phyloP scores from a whole-genome alignment of 345 rosid species.

The Clarkia xantiana region DNA sequence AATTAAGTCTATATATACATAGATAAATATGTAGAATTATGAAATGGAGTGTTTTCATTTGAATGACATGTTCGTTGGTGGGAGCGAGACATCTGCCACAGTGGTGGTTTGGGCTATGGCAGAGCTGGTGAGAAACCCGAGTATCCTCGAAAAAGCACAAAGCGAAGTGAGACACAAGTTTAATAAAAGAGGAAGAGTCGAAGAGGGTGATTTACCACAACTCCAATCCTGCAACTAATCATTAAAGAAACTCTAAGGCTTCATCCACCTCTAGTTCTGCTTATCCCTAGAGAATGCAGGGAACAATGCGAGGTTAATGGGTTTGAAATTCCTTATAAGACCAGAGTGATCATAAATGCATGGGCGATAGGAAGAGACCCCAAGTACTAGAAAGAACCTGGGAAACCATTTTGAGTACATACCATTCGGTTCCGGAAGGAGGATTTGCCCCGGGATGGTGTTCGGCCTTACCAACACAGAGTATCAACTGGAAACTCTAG shows the following conservation, averaged over 20 bases:
- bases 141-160: conserved; percentile 1
- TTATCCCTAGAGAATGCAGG: conserved; percentile 14
- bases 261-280: conserved; percentile 12
- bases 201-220: not conserved
- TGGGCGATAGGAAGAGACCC: conserved; percentile 23
- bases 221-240: not conserved
- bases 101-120: not conserved
- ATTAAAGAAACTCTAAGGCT: conserved; percentile 4
- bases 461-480: conserved; percentile 4
- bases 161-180: not conserved
- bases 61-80: not conserved
- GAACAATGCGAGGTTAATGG: conserved; percentile 16
- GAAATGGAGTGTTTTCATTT: too few relatives aligned
- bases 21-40: not conserved
- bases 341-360: conserved; percentile 13
- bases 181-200: not conserved
- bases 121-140: not conserved
- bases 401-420: conserved; percentile 12
- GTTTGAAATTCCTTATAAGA: conserved; percentile 8
- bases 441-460: conserved; percentile 20
- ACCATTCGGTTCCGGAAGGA: conserved; percentile 22
- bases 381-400: conserved; percentile 9
- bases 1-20: not conserved
- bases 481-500: not conserved
- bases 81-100: not conserved